These are phyloP conservation scores for Hypomontagnella monticulosa DNA, from an alignment of 495 filamentous ascomycete genomes.

Conservation along the genomic window DNA sequence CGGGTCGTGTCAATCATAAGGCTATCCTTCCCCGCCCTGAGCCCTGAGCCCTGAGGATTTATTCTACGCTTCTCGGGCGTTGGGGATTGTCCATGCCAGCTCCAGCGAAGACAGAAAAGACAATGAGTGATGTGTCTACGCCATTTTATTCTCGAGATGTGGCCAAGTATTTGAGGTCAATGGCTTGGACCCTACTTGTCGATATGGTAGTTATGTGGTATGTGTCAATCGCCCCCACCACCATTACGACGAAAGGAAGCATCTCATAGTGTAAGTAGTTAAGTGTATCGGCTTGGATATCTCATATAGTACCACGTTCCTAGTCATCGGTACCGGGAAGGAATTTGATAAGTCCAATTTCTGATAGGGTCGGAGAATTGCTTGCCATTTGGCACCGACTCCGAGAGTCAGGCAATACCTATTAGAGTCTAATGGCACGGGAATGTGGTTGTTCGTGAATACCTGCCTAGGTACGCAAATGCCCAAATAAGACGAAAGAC, in stretches of 20 bases:
- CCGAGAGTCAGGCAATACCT: not conserved
- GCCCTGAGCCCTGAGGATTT: too few species aligned
- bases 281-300: slow-evolving; percentile 1
- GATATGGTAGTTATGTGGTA: not conserved
- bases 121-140: too few species aligned
- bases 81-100: too few species aligned
- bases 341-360: not conserved
- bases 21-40: slow-evolving; percentile 1
- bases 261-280: not conserved
- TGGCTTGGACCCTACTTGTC: too few species aligned
- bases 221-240: not conserved
- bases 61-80: not conserved
- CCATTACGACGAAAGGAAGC: slow-evolving; percentile 3
- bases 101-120: too few species aligned
- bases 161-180: too few species aligned
- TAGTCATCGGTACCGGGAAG: slow-evolving; percentile 1
- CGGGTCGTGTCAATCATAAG: slow-evolving; percentile 10
- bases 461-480: too few species aligned
- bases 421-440: not conserved
- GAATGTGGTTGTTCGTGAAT: not conserved
- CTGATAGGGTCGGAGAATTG: not conserved
- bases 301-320: not conserved
- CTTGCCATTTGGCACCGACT: slow-evolving; percentile 3
- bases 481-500: not conserved
- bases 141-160: too few species aligned